Percentiles rank a stretch among this genome's conserved stretches.
phyloP scores from a whole-genome alignment of 2,329 filamentous ascomycete species.

The Fusarium liriodendri region DNA sequence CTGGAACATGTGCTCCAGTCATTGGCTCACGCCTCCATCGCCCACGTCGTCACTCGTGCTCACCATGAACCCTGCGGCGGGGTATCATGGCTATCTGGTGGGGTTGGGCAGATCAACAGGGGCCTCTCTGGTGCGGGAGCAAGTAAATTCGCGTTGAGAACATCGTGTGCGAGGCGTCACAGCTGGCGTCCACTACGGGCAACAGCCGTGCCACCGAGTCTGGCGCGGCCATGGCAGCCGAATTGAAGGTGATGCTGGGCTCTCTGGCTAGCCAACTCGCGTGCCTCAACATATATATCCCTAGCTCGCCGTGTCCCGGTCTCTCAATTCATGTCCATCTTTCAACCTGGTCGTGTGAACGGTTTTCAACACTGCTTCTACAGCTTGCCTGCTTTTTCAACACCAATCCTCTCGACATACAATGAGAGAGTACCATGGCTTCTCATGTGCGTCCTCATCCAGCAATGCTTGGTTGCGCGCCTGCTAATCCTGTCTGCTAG shows the following conservation, averaged over 20 bases:
- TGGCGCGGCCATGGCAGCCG: conserved; percentile 15
- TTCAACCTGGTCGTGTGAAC: conserved; percentile 44
- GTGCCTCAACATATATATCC: conserved; percentile 36
- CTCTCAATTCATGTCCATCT: conserved; percentile 19
- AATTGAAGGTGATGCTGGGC: neutral
- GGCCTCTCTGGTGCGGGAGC: conserved; percentile 16
- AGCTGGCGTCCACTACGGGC: conserved; percentile 19
- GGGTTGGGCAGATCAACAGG: conserved; percentile 39
- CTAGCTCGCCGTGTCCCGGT: conserved; percentile 31
- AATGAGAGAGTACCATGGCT: conserved; percentile 80
- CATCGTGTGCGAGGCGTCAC: conserved; percentile 28
- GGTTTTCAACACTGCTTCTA: conserved; percentile 49
- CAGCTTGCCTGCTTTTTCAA: conserved; percentile 37
- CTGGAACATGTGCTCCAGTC: conserved; percentile 54
- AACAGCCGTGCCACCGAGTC: conserved; percentile 19
- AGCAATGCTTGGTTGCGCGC: neutral
- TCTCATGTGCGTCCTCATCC: conserved; percentile 62
- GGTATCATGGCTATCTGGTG: conserved; percentile 39
- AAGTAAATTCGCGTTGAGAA: conserved; percentile 31
- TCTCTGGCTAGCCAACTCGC: conserved; percentile 7
- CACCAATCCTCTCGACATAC: conserved; percentile 48
- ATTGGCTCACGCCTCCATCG: conserved; percentile 52
- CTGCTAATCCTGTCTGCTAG: conserved; percentile 44
- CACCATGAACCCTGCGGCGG: conserved; percentile 35
- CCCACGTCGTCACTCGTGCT: conserved; percentile 7